Percentiles rank a stretch among this genome's conserved stretches.
Conservation (phyloP, 345 rosid species). For the Anacardium occidentale region DNA sequence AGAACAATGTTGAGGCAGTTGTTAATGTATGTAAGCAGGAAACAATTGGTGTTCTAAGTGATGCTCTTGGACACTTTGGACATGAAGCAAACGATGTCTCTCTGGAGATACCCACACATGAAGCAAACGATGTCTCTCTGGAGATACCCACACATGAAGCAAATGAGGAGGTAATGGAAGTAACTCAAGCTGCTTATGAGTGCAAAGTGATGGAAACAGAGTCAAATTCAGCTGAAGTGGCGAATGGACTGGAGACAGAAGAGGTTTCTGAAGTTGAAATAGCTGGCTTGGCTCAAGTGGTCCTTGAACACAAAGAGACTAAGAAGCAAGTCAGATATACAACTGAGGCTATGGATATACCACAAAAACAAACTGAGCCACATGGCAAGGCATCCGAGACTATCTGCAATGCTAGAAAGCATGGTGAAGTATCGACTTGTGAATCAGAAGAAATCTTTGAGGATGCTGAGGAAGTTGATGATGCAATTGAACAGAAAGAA, state of each 20-base stretch:
- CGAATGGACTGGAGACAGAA: slow-evolving; percentile 33
- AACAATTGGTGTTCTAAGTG: slow-evolving; percentile 19
- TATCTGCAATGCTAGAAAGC: slow-evolving; percentile 32
- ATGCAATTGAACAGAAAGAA: slow-evolving; percentile 28
- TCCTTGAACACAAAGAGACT: slow-evolving; percentile 33
- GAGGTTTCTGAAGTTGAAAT: slow-evolving; percentile 43
- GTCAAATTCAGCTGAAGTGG: slow-evolving; percentile 37
- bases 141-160: slow-evolving; percentile 28
- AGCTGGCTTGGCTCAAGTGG: slow-evolving; percentile 36
- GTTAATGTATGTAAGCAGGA: slow-evolving; percentile 27
- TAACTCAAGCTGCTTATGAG: slow-evolving; percentile 30
- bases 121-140: slow-evolving; percentile 29
- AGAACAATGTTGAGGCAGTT: slow-evolving; percentile 21
- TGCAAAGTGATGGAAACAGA: slow-evolving; percentile 39
- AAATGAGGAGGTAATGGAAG: slow-evolving; percentile 27
- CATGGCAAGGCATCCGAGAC: slow-evolving; percentile 26
- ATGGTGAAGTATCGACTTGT: slow-evolving; percentile 38
- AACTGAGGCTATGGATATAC: slow-evolving; percentile 29
- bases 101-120: slow-evolving; percentile 25
- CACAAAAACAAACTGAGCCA: slow-evolving; percentile 36
- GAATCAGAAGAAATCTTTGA: slow-evolving; percentile 38
- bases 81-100: slow-evolving; percentile 25
- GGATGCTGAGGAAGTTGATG: slow-evolving; percentile 33
- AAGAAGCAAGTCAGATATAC: slow-evolving; percentile 37
- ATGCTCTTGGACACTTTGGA: slow-evolving; percentile 28